Evolutionary conservation across 1,284 basidiomycete genomes (phyloP), one percentile per base, ranked within the genome.

Genomic region (Ganoderma sinense): DNA sequence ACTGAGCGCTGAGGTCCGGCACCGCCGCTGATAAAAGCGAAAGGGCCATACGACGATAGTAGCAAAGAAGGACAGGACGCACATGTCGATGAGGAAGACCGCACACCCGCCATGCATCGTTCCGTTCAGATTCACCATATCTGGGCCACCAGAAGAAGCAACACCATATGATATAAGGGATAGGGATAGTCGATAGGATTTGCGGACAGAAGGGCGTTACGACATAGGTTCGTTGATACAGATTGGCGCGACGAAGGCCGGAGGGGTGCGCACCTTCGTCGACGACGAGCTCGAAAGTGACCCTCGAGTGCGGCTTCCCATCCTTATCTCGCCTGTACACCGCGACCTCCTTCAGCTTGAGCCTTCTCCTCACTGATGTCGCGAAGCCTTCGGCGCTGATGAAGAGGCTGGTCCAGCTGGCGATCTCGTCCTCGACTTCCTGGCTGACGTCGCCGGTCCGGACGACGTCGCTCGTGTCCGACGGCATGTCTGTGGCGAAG

Each of bases 71-170:
- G 31, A 7, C 23, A 13, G 40, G 51, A 79, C 85, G 62, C 70
- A 89, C 88, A 90, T 89, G 79, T 92, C 91, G 60, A 91, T 87
- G 66, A 92, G 80, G 78, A 90, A 91, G 39, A 89, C 88, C 48
- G 91, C 78, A 65, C 89, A 90, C 58, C 88, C 91, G 20, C 91
- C 91, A 71, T 92, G 91, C 33, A 91, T 81, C 86, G 90, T 91
- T 3, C 87, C 87, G 53, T 88, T 88, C 8, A 89, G 89, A 73
- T 92, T 91, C 29, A 91, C 80, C 89, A 91, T 91, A 69, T 86
- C 90, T 90, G 10, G 29, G 16, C 16, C 18, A 18, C 7, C 29
- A 29, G 8, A 16, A 26, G 18, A 23, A 0, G 14, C 23, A n/a
- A n/a, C n/a, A n/a, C n/a, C 23, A 11, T 39, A 39, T 39, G 36